Base-by-base conservation (phyloP, 2,329 filamentous ascomycete genomes). In the Ascocoryne sarcoides region DNA sequence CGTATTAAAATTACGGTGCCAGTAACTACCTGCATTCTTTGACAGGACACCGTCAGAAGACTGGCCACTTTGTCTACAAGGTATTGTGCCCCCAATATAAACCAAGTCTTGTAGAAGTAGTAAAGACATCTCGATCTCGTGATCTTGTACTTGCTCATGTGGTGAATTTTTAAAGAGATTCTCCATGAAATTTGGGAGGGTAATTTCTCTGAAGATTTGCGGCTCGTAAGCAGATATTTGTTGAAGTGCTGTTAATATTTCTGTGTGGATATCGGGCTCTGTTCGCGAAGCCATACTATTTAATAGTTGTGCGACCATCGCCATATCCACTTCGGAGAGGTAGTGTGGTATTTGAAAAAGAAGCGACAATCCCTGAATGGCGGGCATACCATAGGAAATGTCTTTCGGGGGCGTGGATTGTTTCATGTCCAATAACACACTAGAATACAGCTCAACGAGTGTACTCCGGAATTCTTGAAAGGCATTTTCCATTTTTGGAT, bases 331-430 rank as follows among this genome's bases (percentile, higher is more conserved):
- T 12, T 39, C 42, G 4, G 48, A 44, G 4, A 58, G 40, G 21
- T 47, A 53, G 1, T 45, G 40, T 8, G 50, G 51, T n/a, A 59
- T 47, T 4, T 42, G 35, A 9, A 52, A 46, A 4, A 59, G 42
- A 4, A 50, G 14, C 5, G 44, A 40, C 2, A 60, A 39, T 4
- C 57, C 56, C 31, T 54, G 43, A 16, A 56, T 47, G 2, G 54
- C 48, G 7, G 47, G 37, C 10, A 50, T 42, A 21, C 44, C 44
- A 28, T 45, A 49, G 3, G 48, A 31, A 7, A 44, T 32, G 29
- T 57, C 50, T 14, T 45, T 38, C 10, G 29, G 12, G 12, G 23
- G 12, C 23, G 7, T 12, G 12, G 23, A 26, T 26, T 12, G 7
- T 12, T 26, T 26, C 23, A 26, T 17, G 10, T 37, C 37, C 28